phyloP scores from a whole-genome alignment of 2,329 filamentous ascomycete species.

The Dothidotthia symphoricarpi region DNA sequence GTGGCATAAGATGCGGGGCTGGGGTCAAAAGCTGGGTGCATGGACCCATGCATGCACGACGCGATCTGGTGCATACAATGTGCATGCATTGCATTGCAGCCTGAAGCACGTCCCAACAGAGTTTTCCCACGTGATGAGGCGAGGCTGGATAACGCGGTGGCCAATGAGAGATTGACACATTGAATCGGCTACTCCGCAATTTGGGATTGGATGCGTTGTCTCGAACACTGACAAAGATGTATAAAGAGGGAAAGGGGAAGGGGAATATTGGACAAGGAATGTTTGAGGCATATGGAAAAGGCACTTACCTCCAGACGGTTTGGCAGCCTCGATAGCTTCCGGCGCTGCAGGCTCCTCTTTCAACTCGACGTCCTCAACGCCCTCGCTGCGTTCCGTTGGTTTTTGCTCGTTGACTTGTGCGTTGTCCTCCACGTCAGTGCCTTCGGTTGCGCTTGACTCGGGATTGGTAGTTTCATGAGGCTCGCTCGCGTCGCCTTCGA shows the following conservation, averaged over 20 bases:
- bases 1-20: constrained; percentile 10
- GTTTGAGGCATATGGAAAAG: constrained; percentile 2
- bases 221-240: constrained; percentile 6
- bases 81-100: constrained; percentile 31
- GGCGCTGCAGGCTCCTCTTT: constrained; percentile 3
- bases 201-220: constrained; percentile 3
- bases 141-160: constrained; percentile 16
- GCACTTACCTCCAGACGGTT: constrained; percentile 21
- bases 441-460: constrained; percentile 1
- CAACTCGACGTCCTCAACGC: constrained; percentile 4
- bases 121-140: constrained; percentile 28
- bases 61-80: constrained; percentile 25
- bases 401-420: constrained; percentile 3
- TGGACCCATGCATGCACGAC: constrained; percentile 20
- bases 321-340: constrained; percentile 5
- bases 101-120: constrained; percentile 17
- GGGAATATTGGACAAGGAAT: constrained; percentile 2
- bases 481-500: constrained; percentile 58
- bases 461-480: constrained; percentile 2
- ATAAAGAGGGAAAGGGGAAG: neutral
- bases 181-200: too few species aligned
- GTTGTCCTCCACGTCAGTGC: neutral
- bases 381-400: constrained; percentile 1
- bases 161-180: constrained; percentile 16
- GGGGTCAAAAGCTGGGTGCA: constrained; percentile 10